Base-by-base conservation (phyloP, 805 yeast species). In the Kuraishia floccosa region DNA sequence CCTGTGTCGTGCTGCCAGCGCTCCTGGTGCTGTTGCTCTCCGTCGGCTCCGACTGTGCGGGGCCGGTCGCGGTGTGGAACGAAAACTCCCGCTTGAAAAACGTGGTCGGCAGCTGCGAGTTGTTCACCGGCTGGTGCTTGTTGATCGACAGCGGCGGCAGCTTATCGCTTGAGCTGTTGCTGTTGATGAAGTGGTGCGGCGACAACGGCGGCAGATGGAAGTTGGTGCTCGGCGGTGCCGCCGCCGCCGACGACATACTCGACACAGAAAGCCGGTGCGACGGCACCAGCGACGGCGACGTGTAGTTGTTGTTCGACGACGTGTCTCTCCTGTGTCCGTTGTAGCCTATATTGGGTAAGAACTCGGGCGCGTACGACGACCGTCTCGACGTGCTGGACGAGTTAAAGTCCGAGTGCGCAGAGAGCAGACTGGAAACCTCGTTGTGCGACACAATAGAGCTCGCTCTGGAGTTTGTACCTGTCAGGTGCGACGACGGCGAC, bases 401-500 rank as follows among this genome's bases (percentile, higher is more conserved):
- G 20, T 16, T 26, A n/a, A 18, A 14, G 18, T 26, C 28, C 6
- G 28, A 26, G 7, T 7, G 16, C 9, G 15, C n/a, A n/a, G 28
- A 16, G 5, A 26, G 17, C n/a, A 13, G 18, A 6, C 20, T 16
- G 12, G 15, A 20, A 13, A 20, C 16, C 14, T 23, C 20, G 21
- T 30, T 27, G 23, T 30, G 31, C 4, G 53, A 48, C 3, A 44
- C 40, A 25, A 52, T 43, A 4, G 57, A 52, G 3, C 54, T 48
- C 26, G 49, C 50, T 29, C 57, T 36, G 2, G 56, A 50, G n/a
- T 34, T 33, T 4, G 35, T 22, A 3, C 35, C 30, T 6, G 54
- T 48, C 6, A 48, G 36, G 26, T 44, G 46, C 10, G 57, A 52
- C 17, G 50, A 34, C 6, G 57, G 56, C 4, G 57, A 49, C 18